These are phyloP conservation scores for Morella rubra DNA, from an alignment of 306 rosid genomes.

Conservation along the genomic window DNA sequence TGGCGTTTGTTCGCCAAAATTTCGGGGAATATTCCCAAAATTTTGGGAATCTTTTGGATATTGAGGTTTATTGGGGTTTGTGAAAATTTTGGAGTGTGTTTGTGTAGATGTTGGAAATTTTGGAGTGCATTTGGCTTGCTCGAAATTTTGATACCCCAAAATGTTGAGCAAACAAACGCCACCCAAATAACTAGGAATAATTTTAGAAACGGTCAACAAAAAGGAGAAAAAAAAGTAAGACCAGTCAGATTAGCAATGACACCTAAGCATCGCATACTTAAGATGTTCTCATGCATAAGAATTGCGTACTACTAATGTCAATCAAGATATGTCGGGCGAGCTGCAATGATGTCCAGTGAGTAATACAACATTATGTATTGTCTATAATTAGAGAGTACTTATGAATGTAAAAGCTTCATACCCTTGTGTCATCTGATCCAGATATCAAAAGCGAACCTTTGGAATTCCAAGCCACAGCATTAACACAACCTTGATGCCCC, in stretches of 20 bases:
- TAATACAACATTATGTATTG: background rate
- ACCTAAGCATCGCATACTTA: background rate
- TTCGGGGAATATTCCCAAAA: too few relatives aligned
- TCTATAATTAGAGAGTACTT: constrained; percentile 9
- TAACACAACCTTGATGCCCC: constrained; percentile 97
- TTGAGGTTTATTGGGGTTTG: too few relatives aligned
- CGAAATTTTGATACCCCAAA: too few relatives aligned
- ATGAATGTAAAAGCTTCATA: constrained; percentile 30
- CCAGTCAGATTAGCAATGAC: background rate
- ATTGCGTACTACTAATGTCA: background rate
- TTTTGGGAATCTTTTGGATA: too few relatives aligned
- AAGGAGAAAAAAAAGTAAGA: background rate
- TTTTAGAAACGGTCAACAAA: background rate
- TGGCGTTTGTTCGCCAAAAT: too few relatives aligned
- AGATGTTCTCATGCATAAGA: background rate
- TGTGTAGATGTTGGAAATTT: too few relatives aligned
- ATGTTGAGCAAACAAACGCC: too few relatives aligned
- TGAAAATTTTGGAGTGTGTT: too few relatives aligned
- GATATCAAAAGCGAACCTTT: constrained; percentile 82
- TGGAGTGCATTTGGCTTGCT: too few relatives aligned
- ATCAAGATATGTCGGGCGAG: background rate
- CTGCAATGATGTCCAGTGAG: background rate
- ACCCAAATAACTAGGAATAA: background rate
- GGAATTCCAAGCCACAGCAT: constrained; percentile 92
- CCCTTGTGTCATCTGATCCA: constrained; percentile 95